Conservation (phyloP, 1,139 yeast genomes). For the Yamadazyma buinensis region DNA sequence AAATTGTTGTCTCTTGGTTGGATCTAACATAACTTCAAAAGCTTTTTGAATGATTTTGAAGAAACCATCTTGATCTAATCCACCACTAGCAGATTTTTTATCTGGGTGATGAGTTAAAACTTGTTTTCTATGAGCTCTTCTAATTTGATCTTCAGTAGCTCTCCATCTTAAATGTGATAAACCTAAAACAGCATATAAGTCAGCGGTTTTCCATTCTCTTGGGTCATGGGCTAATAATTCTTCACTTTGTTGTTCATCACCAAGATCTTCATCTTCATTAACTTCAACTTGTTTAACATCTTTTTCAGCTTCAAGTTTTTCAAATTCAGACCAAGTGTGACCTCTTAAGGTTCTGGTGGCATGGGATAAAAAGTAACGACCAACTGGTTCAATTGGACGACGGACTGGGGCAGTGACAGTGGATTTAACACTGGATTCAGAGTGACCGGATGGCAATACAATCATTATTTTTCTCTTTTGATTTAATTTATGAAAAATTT, state of each 20-base stretch:
- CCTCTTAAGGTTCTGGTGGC: slow-evolving; percentile 95
- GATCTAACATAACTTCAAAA: slow-evolving; percentile 82
- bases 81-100: slow-evolving; percentile 86
- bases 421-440: slow-evolving; percentile 50
- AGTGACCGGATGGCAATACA: slow-evolving; percentile 43
- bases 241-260: slow-evolving; percentile 74
- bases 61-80: slow-evolving; percentile 91
- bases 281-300: slow-evolving; percentile 75
- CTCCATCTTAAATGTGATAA: slow-evolving; percentile 84
- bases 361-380: slow-evolving; percentile 92
- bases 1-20: slow-evolving; percentile 83
- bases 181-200: slow-evolving; percentile 94
- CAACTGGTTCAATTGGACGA: slow-evolving; percentile 95
- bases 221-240: slow-evolving; percentile 88
- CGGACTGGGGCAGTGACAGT: slow-evolving; percentile 65
- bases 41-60: slow-evolving; percentile 98
- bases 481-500: slow-evolving; percentile 4
- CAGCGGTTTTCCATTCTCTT: slow-evolving; percentile 96
- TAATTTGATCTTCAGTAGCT: slow-evolving; percentile 90
- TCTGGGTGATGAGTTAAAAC: slow-evolving; percentile 98
- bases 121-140: slow-evolving; percentile 96
- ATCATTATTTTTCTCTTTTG: too few relatives aligned
- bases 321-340: slow-evolving; percentile 98
- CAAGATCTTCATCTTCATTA: slow-evolving; percentile 66
- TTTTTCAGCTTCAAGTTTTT: slow-evolving; percentile 87